Evolutionary conservation across 345 rosid species (phyloP).

Genomic region (Brassica incana): DNA sequence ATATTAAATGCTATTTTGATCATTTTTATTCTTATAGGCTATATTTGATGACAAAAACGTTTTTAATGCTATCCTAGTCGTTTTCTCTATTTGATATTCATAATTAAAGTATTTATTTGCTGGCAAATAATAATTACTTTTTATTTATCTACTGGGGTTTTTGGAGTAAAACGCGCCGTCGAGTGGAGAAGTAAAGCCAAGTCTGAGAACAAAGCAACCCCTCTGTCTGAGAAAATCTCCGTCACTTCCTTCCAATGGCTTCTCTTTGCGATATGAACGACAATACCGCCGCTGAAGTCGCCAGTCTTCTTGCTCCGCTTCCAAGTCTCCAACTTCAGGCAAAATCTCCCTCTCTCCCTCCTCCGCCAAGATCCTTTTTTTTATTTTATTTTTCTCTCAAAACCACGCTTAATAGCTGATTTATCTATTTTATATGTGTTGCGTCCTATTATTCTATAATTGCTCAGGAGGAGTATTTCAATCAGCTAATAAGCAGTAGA

Average conservation of each 20-base stretch:
- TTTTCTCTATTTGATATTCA: not conserved
- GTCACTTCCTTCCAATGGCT: constrained; percentile 42
- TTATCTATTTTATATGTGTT: not conserved
- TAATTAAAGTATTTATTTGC: not conserved
- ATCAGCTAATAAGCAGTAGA: constrained; percentile 53
- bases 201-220: too few species aligned
- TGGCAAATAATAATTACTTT: too few species aligned
- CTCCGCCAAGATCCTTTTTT: not conserved
- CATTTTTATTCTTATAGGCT: too few species aligned
- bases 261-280: constrained; percentile 44
- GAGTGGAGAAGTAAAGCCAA: not conserved
- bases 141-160: not conserved
- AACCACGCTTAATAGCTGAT: not conserved
- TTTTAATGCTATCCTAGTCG: too few species aligned
- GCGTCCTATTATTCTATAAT: not conserved
- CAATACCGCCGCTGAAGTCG: constrained; percentile 48
- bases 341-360: not conserved
- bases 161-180: not conserved
- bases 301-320: constrained; percentile 66
- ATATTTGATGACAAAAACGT: too few species aligned
- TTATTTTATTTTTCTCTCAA: not conserved
- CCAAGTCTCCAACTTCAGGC: constrained; percentile 62
- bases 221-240: not conserved
- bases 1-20: too few species aligned
- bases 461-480: constrained; percentile 64